A percentile compares a stretch with the other conserved stretches of the same genome.
phyloP scores from a whole-genome alignment of 306 rosid species.

The Pterocarpus macrocarpus region DNA sequence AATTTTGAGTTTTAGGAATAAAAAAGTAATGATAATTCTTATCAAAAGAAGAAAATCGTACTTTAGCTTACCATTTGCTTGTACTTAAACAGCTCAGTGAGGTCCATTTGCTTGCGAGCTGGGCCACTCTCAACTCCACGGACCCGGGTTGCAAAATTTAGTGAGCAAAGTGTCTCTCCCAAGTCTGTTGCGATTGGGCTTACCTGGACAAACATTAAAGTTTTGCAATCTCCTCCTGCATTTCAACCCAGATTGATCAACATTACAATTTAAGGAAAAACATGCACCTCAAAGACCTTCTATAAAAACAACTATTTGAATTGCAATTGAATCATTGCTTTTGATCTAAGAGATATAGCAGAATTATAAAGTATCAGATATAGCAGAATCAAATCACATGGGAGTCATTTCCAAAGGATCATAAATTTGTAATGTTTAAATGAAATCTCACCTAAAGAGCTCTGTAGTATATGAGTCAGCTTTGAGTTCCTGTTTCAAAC shows the following conservation, averaged over 20 bases:
- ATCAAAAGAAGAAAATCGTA: not conserved
- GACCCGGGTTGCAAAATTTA: conserved; percentile 94
- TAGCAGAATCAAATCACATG: conserved; percentile 11
- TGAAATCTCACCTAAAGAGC: conserved; percentile 83
- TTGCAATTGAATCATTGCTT: not conserved
- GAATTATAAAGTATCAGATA: conserved; percentile 13
- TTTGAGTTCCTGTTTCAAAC: conserved; percentile 83
- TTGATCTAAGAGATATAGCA: not conserved
- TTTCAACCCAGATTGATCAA: conserved; percentile 47
- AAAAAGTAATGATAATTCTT: conserved; percentile 20
- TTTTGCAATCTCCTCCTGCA: conserved; percentile 99
- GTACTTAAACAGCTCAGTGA: conserved; percentile 77
- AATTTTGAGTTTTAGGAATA: conserved; percentile 23
- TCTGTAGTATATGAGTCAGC: conserved; percentile 95
- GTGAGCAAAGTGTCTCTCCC: conserved; percentile 94
- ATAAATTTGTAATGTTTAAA: conserved; percentile 28
- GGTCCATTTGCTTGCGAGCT: conserved; percentile 92
- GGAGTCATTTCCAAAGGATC: conserved; percentile 14
- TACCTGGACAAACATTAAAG: conserved; percentile 94
- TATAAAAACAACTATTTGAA: not conserved
- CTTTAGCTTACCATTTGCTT: conserved; percentile 86
- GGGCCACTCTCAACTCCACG: conserved; percentile 91
- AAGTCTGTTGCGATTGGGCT: conserved; percentile 84
- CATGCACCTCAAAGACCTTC: not conserved
- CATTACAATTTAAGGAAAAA: not conserved